These are phyloP conservation scores for Solioccasus polychromus DNA, from an alignment of 768 basidiomycete species.

Conservation along the genomic window DNA sequence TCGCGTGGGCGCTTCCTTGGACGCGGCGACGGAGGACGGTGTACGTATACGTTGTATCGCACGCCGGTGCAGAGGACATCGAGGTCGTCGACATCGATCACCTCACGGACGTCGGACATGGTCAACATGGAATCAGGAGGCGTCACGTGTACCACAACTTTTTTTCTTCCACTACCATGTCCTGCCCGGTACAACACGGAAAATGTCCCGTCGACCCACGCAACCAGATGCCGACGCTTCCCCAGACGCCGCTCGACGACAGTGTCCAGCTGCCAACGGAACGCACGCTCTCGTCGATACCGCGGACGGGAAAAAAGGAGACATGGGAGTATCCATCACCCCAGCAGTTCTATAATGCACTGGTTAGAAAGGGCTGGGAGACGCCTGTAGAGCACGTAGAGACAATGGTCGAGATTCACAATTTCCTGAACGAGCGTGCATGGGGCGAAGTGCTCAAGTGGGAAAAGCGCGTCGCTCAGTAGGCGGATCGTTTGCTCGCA, in stretches of 20 bases:
- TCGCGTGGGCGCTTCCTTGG: constrained; percentile 10
- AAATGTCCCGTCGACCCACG: constrained; percentile 65
- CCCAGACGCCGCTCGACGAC: constrained; percentile 63
- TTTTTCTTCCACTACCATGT: constrained; percentile 7
- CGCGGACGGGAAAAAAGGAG: constrained; percentile 45
- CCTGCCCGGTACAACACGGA: constrained; percentile 46
- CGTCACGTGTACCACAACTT: constrained; percentile 16
- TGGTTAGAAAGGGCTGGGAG: constrained; percentile 95
- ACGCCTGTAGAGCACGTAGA: constrained; percentile 95
- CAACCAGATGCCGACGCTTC: constrained; percentile 88
- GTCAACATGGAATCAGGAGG: neutral
- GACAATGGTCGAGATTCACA: constrained; percentile 97
- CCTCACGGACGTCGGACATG: constrained; percentile 6
- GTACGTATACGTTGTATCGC: constrained; percentile 13
- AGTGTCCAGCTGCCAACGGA: constrained; percentile 61
- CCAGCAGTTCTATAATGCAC: constrained; percentile 97
- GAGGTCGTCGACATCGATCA: constrained; percentile 28
- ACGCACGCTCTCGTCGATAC: constrained; percentile 83
- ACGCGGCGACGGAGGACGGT: constrained; percentile 11
- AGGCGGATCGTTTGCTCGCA: neutral
- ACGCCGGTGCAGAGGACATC: constrained; percentile 21
- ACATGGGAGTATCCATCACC: constrained; percentile 97
- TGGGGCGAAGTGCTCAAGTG: constrained; percentile 94
- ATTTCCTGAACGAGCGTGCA: constrained; percentile 94
- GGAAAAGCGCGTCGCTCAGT: constrained; percentile 62